Conservation (phyloP, 352 stramenopile genomes). For the Phytophthora multivora region DNA sequence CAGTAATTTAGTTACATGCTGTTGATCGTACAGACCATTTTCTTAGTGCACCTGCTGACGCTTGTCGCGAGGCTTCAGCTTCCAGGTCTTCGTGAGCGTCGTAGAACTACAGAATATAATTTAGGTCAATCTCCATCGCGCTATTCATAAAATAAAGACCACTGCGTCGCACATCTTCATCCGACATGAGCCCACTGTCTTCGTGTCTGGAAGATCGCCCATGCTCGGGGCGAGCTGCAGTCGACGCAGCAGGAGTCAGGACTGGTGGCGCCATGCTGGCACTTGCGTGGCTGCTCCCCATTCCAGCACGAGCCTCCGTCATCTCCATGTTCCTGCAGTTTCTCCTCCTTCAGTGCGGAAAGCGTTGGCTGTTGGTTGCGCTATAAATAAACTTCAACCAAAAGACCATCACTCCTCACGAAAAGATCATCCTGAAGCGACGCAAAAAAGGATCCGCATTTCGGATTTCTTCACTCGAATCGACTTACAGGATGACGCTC, state of each 20-base stretch:
- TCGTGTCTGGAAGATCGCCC: conserved; percentile 37
- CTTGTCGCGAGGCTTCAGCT: conserved; percentile 34
- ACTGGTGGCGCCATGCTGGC: conserved; percentile 11
- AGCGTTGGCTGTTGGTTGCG: background rate
- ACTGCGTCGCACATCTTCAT: conserved; percentile 61
- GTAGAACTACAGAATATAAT: conserved; percentile 57
- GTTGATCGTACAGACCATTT: background rate
- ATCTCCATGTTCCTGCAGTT: conserved; percentile 41
- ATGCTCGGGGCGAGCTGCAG: conserved; percentile 4
- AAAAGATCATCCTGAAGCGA: conserved; percentile 14
- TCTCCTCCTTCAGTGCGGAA: conserved; percentile 18
- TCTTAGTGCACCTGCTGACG: conserved; percentile 16
- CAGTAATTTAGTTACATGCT: background rate
- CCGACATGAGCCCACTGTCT: conserved; percentile 53
- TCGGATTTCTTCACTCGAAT: conserved; percentile 12
- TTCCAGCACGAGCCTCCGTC: conserved; percentile 7
- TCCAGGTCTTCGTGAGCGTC: conserved; percentile 66
- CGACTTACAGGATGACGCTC: conserved; percentile 42
- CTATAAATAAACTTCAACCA: conserved; percentile 43
- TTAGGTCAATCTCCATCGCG: background rate
- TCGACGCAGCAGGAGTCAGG: background rate
- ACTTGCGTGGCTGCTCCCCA: conserved; percentile 1
- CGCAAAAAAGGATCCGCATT: conserved; percentile 23
- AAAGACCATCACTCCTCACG: conserved; percentile 33
- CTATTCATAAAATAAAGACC: too few relatives aligned